Percentiles rank a stretch among this genome's conserved stretches.
Evolutionary conservation across 805 yeast species (phyloP).

Genomic region (Candida sithepensis): DNA sequence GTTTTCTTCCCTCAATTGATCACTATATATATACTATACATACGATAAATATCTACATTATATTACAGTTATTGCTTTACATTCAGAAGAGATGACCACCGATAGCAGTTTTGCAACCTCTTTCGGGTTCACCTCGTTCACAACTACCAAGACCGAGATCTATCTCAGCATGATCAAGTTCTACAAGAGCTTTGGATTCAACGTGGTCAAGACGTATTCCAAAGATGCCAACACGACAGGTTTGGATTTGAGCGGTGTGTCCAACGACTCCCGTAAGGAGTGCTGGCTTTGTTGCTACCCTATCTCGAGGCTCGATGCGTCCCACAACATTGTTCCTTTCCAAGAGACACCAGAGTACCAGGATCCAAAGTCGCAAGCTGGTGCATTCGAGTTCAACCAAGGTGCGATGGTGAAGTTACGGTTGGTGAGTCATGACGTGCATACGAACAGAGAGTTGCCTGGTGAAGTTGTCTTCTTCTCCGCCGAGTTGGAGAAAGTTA

Average conservation of each 20-base stretch:
- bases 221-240: conserved; percentile 41
- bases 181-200: conserved; percentile 60
- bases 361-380: conserved; percentile 15
- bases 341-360: conserved; percentile 34
- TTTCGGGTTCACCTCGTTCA: conserved; percentile 58
- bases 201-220: conserved; percentile 54
- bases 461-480: conserved; percentile 40
- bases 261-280: conserved; percentile 65
- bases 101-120: conserved; percentile 12
- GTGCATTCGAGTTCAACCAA: conserved; percentile 20
- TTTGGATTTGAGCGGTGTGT: conserved; percentile 46
- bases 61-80: no score
- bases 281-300: conserved; percentile 73
- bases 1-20: no score
- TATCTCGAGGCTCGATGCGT: conserved; percentile 24
- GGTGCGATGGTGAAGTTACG: conserved; percentile 49
- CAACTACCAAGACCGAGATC: conserved; percentile 45
- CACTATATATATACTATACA: no score
- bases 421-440: conserved; percentile 35
- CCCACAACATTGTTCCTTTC: conserved; percentile 27
- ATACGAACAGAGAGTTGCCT: conserved; percentile 30
- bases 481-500: conserved; percentile 31
- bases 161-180: conserved; percentile 51
- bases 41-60: no score
- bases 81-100: conserved; percentile 5